Conservation (phyloP, 352 stramenopile genomes). For the Globisporangium recalcitrans region DNA sequence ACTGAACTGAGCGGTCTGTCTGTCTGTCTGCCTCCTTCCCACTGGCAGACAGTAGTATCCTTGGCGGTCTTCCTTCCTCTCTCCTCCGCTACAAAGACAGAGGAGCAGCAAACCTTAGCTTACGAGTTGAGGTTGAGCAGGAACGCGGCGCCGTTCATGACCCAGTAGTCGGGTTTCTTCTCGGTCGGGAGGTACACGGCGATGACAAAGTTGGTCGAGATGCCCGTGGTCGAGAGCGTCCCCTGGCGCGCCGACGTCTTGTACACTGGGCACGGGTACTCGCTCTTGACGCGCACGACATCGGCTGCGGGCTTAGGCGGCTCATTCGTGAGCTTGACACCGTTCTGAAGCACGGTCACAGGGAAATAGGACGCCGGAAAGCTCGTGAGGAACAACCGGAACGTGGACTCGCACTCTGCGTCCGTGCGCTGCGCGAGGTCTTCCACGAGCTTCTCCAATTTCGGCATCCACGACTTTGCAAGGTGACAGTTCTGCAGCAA, state of each 20-base stretch:
- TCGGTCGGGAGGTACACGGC: slow-evolving; percentile 88
- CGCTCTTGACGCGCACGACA: slow-evolving; percentile 45
- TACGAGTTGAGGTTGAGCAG: slow-evolving; percentile 90
- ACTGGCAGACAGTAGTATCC: slow-evolving; percentile 18
- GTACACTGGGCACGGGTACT: slow-evolving; percentile 92
- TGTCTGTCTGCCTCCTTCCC: neutral
- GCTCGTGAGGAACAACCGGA: slow-evolving; percentile 91
- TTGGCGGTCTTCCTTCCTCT: neutral
- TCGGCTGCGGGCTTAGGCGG: slow-evolving; percentile 87
- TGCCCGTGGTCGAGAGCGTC: slow-evolving; percentile 89
- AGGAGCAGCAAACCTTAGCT: slow-evolving; percentile 1
- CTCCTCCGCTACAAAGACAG: neutral
- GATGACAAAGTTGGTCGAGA: slow-evolving; percentile 93
- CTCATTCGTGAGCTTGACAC: slow-evolving; percentile 92
- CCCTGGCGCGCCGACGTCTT: slow-evolving; percentile 92
- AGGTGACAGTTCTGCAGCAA: slow-evolving; percentile 94
- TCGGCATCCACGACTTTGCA: slow-evolving; percentile 92
- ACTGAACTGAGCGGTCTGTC: neutral
- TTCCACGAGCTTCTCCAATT: slow-evolving; percentile 89
- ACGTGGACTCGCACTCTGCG: slow-evolving; percentile 56
- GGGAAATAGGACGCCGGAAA: slow-evolving; percentile 91
- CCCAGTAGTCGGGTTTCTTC: slow-evolving; percentile 85
- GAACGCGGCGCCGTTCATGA: slow-evolving; percentile 90
- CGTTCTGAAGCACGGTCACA: slow-evolving; percentile 89
- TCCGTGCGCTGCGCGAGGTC: slow-evolving; percentile 57